phyloP scores from a whole-genome alignment of 805 yeast species.

The Pichia pseudocactophila region DNA sequence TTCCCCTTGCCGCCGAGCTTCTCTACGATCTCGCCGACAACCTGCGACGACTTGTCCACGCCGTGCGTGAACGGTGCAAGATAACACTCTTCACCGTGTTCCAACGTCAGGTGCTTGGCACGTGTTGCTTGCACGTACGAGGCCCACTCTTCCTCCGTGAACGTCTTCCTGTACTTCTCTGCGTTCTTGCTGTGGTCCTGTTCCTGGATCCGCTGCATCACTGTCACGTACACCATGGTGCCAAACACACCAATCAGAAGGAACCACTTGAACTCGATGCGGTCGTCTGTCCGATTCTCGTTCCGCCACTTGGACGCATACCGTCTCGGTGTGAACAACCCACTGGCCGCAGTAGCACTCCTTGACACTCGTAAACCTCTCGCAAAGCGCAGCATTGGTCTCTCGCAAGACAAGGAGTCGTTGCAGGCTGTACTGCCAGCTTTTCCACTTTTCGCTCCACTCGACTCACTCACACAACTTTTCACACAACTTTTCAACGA shows the following conservation, averaged over 20 bases:
- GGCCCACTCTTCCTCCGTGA: constrained; percentile 41
- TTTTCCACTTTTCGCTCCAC: too few relatives aligned
- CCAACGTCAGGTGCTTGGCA: constrained; percentile 24
- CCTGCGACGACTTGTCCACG: constrained; percentile 8
- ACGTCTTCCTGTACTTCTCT: constrained; percentile 30
- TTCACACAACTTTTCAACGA: too few relatives aligned
- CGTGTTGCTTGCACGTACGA: constrained; percentile 28
- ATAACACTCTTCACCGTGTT: constrained; percentile 20
- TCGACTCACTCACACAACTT: too few relatives aligned
- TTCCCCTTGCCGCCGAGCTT: constrained; percentile 14
- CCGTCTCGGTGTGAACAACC: background rate
- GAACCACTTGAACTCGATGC: constrained; percentile 15
- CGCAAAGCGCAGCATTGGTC: background rate
- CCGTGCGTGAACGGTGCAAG: constrained; percentile 22
- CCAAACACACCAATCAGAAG: constrained; percentile 36
- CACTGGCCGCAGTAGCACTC: background rate
- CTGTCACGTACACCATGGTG: constrained; percentile 31
- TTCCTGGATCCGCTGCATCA: constrained; percentile 23
- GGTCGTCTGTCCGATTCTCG: constrained; percentile 10
- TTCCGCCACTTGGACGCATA: constrained; percentile 7
- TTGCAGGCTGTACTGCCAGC: too few relatives aligned
- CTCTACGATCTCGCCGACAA: constrained; percentile 11
- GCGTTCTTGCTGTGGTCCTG: constrained; percentile 26
- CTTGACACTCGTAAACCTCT: background rate
- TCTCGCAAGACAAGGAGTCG: too few relatives aligned